Percentiles rank a stretch among this genome's conserved stretches.
Conservation (phyloP, 176 grass and related monocot genomes). For the Oryza meridionalis region DNA sequence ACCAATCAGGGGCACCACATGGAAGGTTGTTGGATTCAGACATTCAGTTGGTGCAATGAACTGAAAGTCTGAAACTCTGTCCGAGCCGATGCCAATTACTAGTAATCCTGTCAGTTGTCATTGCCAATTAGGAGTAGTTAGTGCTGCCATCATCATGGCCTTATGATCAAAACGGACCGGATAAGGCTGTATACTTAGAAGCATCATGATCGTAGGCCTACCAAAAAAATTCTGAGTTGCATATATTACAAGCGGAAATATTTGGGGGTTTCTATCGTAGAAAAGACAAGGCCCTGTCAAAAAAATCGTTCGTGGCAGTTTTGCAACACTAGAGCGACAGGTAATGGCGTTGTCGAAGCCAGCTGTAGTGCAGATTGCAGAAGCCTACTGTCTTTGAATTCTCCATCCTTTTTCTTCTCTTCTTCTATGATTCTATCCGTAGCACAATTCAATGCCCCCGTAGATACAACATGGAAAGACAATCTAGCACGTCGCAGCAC, state of each 20-base stretch:
- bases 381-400: background rate
- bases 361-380: constrained; percentile 25
- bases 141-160: background rate
- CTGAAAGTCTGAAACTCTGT: background rate
- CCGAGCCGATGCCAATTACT: background rate
- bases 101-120: background rate
- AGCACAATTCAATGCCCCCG: background rate
- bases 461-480: background rate
- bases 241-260: background rate
- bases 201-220: background rate
- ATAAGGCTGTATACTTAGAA: constrained; percentile 4
- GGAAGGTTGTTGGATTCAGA: constrained; percentile 21
- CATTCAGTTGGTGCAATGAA: constrained; percentile 6
- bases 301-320: constrained; percentile 25
- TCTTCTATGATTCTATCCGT: background rate
- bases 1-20: constrained; percentile 12
- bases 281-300: constrained; percentile 17
- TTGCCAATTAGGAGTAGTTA: background rate
- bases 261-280: background rate
- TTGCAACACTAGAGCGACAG: constrained; percentile 7
- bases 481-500: constrained; percentile 31
- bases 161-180: background rate
- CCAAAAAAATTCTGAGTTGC: background rate
- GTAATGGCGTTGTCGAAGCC: constrained; percentile 29
- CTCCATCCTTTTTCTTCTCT: background rate